phyloP scores from a whole-genome alignment of 371 early-diverging fungal genomes.

The Conidiobolus coronatus region DNA sequence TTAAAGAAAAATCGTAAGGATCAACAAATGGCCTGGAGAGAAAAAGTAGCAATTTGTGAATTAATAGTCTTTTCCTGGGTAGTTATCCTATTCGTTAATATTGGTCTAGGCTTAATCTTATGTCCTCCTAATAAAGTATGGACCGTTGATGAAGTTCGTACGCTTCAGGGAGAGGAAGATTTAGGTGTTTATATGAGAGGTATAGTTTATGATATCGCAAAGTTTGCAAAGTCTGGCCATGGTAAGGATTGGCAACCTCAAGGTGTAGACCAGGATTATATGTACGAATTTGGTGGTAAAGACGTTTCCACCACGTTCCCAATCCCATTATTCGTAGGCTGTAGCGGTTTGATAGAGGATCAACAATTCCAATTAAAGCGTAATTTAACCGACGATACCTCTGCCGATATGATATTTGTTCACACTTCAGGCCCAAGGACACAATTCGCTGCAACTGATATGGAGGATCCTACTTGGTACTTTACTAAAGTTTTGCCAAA shows the following conservation, averaged over 20 bases:
- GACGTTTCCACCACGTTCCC: slow-evolving; percentile 46
- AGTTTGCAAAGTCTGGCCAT: slow-evolving; percentile 19
- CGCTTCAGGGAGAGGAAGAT: slow-evolving; percentile 13
- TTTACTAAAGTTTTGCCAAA: slow-evolving; percentile 10
- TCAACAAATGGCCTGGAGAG: slow-evolving; percentile 82
- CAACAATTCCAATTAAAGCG: slow-evolving; percentile 3
- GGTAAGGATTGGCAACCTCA: slow-evolving; percentile 16
- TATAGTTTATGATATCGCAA: slow-evolving; percentile 39
- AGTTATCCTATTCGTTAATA: slow-evolving; percentile 25
- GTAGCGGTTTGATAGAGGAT: slow-evolving; percentile 21
- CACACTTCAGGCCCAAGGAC: neutral
- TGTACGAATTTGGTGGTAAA: slow-evolving; percentile 34
- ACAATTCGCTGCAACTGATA: neutral
- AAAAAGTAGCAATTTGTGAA: slow-evolving; percentile 62
- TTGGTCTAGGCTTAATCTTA: slow-evolving; percentile 22
- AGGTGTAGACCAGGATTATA: slow-evolving; percentile 17
- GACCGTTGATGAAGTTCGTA: slow-evolving; percentile 16
- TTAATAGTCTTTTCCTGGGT: slow-evolving; percentile 31
- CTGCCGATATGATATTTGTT: slow-evolving; percentile 11
- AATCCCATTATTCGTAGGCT: slow-evolving; percentile 31
- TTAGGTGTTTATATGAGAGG: slow-evolving; percentile 43
- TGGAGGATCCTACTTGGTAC: slow-evolving; percentile 6
- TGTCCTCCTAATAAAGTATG: slow-evolving; percentile 43
- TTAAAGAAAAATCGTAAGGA: slow-evolving; percentile 67
- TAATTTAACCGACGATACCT: slow-evolving; percentile 9